These are phyloP conservation scores for Medicago lupulina DNA, from an alignment of 306 rosid genomes.

Conservation along the genomic window DNA sequence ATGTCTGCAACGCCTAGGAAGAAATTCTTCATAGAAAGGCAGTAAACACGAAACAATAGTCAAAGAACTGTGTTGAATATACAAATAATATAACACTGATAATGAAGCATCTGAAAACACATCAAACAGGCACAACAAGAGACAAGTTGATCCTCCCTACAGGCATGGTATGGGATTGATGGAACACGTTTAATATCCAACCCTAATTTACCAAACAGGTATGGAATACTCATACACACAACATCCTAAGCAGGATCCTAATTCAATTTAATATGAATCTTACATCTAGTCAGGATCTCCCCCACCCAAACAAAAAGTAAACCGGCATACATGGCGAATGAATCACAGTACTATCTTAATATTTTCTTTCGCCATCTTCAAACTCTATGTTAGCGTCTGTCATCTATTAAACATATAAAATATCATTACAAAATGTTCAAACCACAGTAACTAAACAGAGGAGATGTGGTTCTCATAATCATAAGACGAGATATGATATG, in stretches of 20 bases:
- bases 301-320: neutral
- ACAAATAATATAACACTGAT: conserved; percentile 33
- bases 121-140: conserved; percentile 19
- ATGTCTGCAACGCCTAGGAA: conserved; percentile 63
- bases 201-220: neutral
- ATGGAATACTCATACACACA: neutral
- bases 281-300: neutral
- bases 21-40: conserved; percentile 65
- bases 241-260: too few species aligned
- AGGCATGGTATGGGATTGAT: conserved; percentile 2
- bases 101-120: conserved; percentile 34
- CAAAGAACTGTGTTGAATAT: conserved; percentile 53
- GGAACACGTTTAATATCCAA: conserved; percentile 12
- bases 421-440: conserved; percentile 23
- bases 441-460: neutral
- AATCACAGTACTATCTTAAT: conserved; percentile 4
- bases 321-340: neutral
- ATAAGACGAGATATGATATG: neutral
- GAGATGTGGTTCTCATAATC: neutral
- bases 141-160: conserved; percentile 14
- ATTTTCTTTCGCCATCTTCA: conserved; percentile 27
- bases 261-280: conserved; percentile 16
- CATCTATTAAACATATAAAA: conserved; percentile 19
- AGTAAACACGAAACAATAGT: conserved; percentile 52
- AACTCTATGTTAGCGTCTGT: neutral